A percentile compares a stretch with the other conserved stretches of the same genome.
Evolutionary conservation across 2,329 filamentous ascomycete genomes (phyloP).

Genomic region (Aspergillus felis): DNA sequence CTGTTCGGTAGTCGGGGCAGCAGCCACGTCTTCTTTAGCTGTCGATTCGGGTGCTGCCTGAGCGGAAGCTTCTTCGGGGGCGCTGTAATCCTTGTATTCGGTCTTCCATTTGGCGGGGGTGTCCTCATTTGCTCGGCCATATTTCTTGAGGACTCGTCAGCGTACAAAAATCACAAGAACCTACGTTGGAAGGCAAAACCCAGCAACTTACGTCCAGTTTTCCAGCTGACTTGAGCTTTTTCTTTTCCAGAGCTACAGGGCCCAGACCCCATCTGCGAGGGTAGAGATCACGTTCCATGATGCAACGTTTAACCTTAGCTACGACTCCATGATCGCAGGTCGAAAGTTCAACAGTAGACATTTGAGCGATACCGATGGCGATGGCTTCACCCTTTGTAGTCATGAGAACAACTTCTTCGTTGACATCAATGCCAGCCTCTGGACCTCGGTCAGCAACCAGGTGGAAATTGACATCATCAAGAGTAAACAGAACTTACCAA

Average conservation of each 20-base stretch:
- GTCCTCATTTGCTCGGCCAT: slow-evolving; percentile 82
- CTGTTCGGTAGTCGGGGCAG: slow-evolving; percentile 19
- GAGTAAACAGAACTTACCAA: slow-evolving; percentile 55
- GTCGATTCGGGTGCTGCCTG: slow-evolving; percentile 46
- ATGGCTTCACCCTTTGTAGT: slow-evolving; percentile 99
- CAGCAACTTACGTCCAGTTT: slow-evolving; percentile 71
- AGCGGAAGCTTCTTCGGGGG: slow-evolving; percentile 41
- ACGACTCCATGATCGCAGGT: slow-evolving; percentile 97
- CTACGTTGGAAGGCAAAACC: neutral
- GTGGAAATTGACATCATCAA: neutral
- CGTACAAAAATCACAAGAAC: slow-evolving; percentile 1
- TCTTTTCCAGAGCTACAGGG: slow-evolving; percentile 91
- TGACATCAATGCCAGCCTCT: slow-evolving; percentile 86
- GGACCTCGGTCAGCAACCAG: slow-evolving; percentile 18
- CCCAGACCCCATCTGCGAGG: slow-evolving; percentile 95
- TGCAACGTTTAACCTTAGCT: slow-evolving; percentile 98
- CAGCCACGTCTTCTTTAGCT: slow-evolving; percentile 32
- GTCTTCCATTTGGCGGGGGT: slow-evolving; percentile 91
- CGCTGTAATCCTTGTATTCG: slow-evolving; percentile 87
- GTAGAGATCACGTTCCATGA: slow-evolving; percentile 99
- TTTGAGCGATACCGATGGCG: slow-evolving; percentile 90
- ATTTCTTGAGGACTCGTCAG: slow-evolving; percentile 62
- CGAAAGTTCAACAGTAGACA: slow-evolving; percentile 96
- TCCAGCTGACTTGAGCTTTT: slow-evolving; percentile 98
- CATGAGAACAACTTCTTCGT: slow-evolving; percentile 97